phyloP scores from a whole-genome alignment of 1,284 basidiomycete species.

The Ceratobasidium sp. region DNA sequence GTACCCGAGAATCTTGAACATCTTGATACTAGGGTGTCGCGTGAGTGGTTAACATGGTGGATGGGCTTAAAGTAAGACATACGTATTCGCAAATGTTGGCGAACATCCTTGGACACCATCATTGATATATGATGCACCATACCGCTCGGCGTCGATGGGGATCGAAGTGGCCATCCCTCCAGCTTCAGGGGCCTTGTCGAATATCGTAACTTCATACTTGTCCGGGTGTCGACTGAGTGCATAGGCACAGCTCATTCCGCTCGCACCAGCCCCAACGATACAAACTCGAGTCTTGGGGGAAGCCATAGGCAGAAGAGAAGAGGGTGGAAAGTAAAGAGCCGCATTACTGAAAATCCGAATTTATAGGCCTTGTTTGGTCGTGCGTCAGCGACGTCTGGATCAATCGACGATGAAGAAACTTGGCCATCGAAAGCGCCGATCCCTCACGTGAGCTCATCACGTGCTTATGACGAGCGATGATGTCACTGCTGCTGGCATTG shows the following conservation, averaged over 20 bases:
- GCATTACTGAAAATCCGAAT: background rate
- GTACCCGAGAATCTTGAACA: conserved; percentile 70
- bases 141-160: conserved; percentile 64
- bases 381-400: conserved; percentile 10
- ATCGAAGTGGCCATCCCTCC: conserved; percentile 74
- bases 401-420: conserved; percentile 8
- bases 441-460: conserved; percentile 8
- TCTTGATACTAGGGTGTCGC: conserved; percentile 70
- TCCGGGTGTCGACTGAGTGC: conserved; percentile 68
- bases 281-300: conserved; percentile 60
- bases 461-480: conserved; percentile 16
- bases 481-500: background rate
- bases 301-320: background rate
- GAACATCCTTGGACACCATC: conserved; percentile 64
- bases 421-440: conserved; percentile 2
- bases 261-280: conserved; percentile 67
- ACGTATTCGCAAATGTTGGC: conserved; percentile 16
- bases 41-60: conserved; percentile 65
- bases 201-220: conserved; percentile 68
- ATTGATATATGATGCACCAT: conserved; percentile 70
- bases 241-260: conserved; percentile 70
- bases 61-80: conserved; percentile 15
- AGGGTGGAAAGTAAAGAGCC: background rate
- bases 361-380: background rate
- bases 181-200: conserved; percentile 66